These are phyloP conservation scores for Ogataea ramenticola DNA, from an alignment of 805 yeast species.

Conservation along the genomic window DNA sequence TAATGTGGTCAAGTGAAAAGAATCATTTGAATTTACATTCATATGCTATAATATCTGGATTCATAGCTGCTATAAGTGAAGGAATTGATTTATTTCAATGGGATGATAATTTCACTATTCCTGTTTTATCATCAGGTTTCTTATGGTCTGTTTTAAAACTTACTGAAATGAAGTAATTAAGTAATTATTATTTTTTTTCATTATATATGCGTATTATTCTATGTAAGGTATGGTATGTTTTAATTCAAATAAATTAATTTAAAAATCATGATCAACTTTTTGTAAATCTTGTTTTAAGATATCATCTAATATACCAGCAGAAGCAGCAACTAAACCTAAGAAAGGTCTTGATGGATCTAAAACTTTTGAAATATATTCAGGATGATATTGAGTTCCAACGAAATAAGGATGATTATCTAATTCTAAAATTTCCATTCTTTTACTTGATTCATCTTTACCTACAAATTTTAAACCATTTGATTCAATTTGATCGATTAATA, in stretches of 20 bases:
- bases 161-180: slow-evolving; percentile 2
- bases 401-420: slow-evolving; percentile 80
- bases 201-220: not conserved
- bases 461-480: slow-evolving; percentile 76
- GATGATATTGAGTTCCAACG: slow-evolving; percentile 97
- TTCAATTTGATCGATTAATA: slow-evolving; percentile 64
- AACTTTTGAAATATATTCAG: slow-evolving; percentile 94
- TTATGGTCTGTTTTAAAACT: slow-evolving; percentile 27
- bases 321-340: slow-evolving; percentile 92
- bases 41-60: slow-evolving; percentile 59
- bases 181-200: not conserved
- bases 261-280: slow-evolving; percentile 25
- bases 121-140: slow-evolving; percentile 71
- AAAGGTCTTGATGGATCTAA: slow-evolving; percentile 95
- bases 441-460: slow-evolving; percentile 85
- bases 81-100: slow-evolving; percentile 67
- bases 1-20: slow-evolving; percentile 58
- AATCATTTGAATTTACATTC: slow-evolving; percentile 47
- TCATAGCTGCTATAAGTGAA: slow-evolving; percentile 83
- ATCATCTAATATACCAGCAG: slow-evolving; percentile 73
- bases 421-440: slow-evolving; percentile 93
- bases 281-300: slow-evolving; percentile 39
- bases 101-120: slow-evolving; percentile 94
- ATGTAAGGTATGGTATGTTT: not conserved
- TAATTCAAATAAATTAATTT: too few species aligned